Base-by-base conservation (phyloP, 169 alveolate species). In the Ichthyophthirius multifiliis region DNA sequence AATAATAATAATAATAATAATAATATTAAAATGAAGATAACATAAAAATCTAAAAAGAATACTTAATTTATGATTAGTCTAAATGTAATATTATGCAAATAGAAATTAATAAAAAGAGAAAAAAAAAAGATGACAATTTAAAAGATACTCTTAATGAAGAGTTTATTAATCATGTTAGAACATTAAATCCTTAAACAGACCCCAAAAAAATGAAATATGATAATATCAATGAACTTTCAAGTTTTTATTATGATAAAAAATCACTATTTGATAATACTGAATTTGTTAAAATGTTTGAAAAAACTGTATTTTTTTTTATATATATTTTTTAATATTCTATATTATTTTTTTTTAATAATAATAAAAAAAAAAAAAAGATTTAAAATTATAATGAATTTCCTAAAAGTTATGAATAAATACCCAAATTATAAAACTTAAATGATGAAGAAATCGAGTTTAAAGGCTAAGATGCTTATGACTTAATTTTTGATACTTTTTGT, bases 181-280 rank as follows among this genome's bases (percentile, higher is more conserved):
- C 13, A 2, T 55, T 55, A 27, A 55, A 55, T 55, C 71, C 71
- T 23, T 23, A 55, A 27, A 55, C 31, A 1, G 71, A 55, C 18
- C 71, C 71, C 13, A 55, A 55, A 27, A 55, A 55, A 23, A 55
- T 55, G 71, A 55, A 55, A 55, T 55, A 55, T 27, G 71, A 55
- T 27, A 55, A 55, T 27, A 27, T 55, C 13, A 55, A 16, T 55
- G 71, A 55, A 27, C 16, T 55, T 0, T 39, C 31, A 4, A 55
- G 43, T 27, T 55, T 55, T 18, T 27, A 55, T 55, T 55, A 55
- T 7, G 31, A 55, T 23, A 55, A 55, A 23, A 55, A 55, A 12
- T 9, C 23, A 23, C 41, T 55, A 1, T 27, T n/a, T n/a, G n/a
- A n/a, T n/a, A n/a, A 55, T 10, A 6, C 6, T 27, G 71, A 55